phyloP scores from a whole-genome alignment of 352 stramenopile genomes.

The Phytopythium aichiense region DNA sequence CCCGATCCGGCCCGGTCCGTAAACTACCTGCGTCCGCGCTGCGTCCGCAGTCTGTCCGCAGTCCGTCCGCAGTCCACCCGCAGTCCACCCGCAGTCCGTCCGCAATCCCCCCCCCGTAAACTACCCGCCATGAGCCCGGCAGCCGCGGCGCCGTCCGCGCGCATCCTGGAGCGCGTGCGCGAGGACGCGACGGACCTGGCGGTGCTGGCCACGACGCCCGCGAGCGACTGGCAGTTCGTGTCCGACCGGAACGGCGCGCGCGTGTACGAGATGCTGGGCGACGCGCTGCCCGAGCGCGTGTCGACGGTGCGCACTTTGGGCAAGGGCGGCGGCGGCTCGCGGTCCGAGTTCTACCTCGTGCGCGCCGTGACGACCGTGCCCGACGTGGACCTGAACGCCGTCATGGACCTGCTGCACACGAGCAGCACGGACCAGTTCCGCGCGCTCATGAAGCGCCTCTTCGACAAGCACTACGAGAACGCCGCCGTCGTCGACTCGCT shows the following conservation, averaged over 20 bases:
- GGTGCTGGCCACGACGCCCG: constrained; percentile 30
- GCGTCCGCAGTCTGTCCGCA: background rate
- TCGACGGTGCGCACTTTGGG: constrained; percentile 36
- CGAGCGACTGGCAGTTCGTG: constrained; percentile 49
- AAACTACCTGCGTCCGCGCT: no score
- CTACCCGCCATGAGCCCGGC: constrained; percentile 37
- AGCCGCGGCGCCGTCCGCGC: constrained; percentile 39
- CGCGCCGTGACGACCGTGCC: constrained; percentile 43
- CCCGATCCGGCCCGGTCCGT: background rate
- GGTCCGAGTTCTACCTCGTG: constrained; percentile 56
- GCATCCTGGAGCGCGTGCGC: constrained; percentile 61
- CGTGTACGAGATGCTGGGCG: constrained; percentile 52
- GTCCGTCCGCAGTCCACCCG: background rate
- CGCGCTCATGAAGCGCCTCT: constrained; percentile 50
- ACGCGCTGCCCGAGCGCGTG: constrained; percentile 30
- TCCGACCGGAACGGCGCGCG: constrained; percentile 39
- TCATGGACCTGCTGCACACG: constrained; percentile 35
- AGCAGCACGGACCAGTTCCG: constrained; percentile 30
- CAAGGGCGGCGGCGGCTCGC: constrained; percentile 27
- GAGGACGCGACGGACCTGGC: constrained; percentile 54
- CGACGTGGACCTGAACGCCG: constrained; percentile 26
- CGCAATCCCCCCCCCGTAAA: background rate
- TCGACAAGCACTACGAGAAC: constrained; percentile 43
- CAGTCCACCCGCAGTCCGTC: background rate
- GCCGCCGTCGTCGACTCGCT: constrained; percentile 40